phyloP scores from a whole-genome alignment of 2,329 filamentous ascomycete species.

The Alternaria rosae region DNA sequence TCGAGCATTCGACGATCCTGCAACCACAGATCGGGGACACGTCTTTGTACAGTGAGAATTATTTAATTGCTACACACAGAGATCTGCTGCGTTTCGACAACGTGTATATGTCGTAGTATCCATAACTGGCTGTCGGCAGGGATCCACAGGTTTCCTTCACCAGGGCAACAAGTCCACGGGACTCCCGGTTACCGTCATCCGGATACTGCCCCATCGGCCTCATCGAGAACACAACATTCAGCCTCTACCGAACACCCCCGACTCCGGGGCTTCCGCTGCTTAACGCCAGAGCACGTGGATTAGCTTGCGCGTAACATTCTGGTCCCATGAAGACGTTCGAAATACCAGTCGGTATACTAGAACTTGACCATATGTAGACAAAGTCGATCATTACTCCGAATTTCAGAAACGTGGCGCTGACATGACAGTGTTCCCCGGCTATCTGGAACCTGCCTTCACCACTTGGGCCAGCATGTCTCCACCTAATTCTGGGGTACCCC shows the following conservation, averaged over 20 bases:
- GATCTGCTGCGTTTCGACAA: neutral
- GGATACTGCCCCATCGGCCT: neutral
- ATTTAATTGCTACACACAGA: neutral
- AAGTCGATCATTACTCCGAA: slow-evolving; percentile 3
- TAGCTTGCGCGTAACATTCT: neutral
- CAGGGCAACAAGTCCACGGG: neutral
- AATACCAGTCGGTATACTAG: slow-evolving; percentile 7
- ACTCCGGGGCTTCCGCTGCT: slow-evolving; percentile 2
- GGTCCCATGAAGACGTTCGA: neutral
- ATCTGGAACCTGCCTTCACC: slow-evolving; percentile 6
- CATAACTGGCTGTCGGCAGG: neutral
- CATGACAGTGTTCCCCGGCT: slow-evolving; percentile 7
- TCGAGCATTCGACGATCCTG: neutral
- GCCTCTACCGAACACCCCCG: slow-evolving; percentile 14
- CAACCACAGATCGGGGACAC: neutral
- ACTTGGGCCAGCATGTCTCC: slow-evolving; percentile 5
- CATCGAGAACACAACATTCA: neutral
- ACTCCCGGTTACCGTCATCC: slow-evolving; percentile 19
- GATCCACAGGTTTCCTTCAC: neutral
- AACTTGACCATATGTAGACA: neutral
- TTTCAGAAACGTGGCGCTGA: neutral
- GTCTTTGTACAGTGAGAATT: neutral
- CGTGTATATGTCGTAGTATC: neutral
- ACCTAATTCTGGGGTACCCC: slow-evolving; percentile 9
- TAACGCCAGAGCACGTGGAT: slow-evolving; percentile 6